These are phyloP conservation scores for Fusarium cyanostomum DNA, from an alignment of 2,329 filamentous ascomycete species.

Conservation along the genomic window DNA sequence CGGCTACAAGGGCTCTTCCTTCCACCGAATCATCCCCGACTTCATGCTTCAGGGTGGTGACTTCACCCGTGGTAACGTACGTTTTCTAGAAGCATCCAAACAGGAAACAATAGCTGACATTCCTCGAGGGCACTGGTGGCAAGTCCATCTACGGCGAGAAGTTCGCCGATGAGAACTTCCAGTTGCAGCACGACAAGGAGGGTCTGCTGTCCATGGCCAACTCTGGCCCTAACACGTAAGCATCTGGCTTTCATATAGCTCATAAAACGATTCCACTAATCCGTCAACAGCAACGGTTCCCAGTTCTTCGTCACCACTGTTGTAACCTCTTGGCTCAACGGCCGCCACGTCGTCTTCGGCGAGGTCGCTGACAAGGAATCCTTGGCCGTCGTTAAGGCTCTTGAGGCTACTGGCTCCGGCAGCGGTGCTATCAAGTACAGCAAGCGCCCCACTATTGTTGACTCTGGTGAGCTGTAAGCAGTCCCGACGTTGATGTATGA, in stretches of 20 bases:
- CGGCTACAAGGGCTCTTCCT: slow-evolving; percentile 83
- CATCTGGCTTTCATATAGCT: too few relatives aligned
- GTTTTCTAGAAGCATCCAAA: slow-evolving; percentile 46
- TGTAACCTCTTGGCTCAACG: slow-evolving; percentile 84
- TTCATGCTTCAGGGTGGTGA: slow-evolving; percentile 98
- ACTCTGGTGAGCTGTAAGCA: slow-evolving; percentile 60
- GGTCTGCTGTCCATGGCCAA: slow-evolving; percentile 95
- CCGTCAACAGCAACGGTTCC: slow-evolving; percentile 82
- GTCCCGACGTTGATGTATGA: slow-evolving; percentile 6
- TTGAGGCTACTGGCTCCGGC: slow-evolving; percentile 68
- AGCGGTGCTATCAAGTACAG: slow-evolving; percentile 65
- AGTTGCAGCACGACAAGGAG: slow-evolving; percentile 74
- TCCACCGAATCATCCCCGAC: slow-evolving; percentile 92
- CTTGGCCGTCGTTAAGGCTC: slow-evolving; percentile 64
- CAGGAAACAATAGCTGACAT: slow-evolving; percentile 28
- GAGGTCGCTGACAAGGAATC: slow-evolving; percentile 67
- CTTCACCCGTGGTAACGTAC: slow-evolving; percentile 91
- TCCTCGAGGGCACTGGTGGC: slow-evolving; percentile 80
- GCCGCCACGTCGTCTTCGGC: slow-evolving; percentile 87
- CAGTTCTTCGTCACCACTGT: slow-evolving; percentile 99
- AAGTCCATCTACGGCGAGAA: slow-evolving; percentile 96
- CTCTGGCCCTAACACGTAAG: slow-evolving; percentile 90
- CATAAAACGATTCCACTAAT: slow-evolving; percentile 4
- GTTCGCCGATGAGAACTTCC: slow-evolving; percentile 94
- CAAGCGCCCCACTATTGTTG: slow-evolving; percentile 67